These are phyloP conservation scores for Kurtzmaniella quercitrusa DNA, from an alignment of 1,139 yeast genomes.

Conservation along the genomic window DNA sequence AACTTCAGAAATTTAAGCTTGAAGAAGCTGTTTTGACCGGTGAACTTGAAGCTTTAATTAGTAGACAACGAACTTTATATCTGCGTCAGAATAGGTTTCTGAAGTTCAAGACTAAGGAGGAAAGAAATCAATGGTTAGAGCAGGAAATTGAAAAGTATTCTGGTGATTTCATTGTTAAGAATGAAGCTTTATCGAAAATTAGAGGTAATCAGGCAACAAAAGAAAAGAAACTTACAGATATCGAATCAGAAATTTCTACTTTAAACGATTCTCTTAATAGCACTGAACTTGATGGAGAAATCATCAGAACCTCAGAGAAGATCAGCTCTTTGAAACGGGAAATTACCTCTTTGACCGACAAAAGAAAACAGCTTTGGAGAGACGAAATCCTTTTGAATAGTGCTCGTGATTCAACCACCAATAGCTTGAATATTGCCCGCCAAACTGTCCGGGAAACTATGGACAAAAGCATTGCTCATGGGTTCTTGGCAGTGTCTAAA, in stretches of 20 bases:
- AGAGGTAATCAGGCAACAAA: constrained; percentile 16
- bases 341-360: constrained; percentile 52
- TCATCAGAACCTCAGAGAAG: constrained; percentile 20
- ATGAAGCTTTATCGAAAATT: constrained; percentile 18
- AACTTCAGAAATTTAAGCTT: constrained; percentile 31
- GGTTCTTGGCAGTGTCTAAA: constrained; percentile 61
- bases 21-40: constrained; percentile 40
- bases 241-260: constrained; percentile 24
- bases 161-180: constrained; percentile 12
- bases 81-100: constrained; percentile 72
- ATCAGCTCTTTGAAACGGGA: constrained; percentile 31
- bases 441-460: constrained; percentile 64
- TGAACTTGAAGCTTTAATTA: constrained; percentile 40
- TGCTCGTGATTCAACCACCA: constrained; percentile 49
- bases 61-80: constrained; percentile 60
- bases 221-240: constrained; percentile 19
- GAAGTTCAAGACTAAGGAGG: constrained; percentile 49
- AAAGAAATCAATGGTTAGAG: constrained; percentile 72
- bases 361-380: constrained; percentile 75
- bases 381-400: constrained; percentile 64
- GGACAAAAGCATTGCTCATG: constrained; percentile 68
- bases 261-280: constrained; percentile 37
- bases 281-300: constrained; percentile 18
- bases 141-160: constrained; percentile 22
- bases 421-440: constrained; percentile 55